A percentile compares a stretch with the other conserved stretches of the same genome.
Conservation (phyloP, 2,329 filamentous ascomycete genomes). For the Monilinia aucupariae region DNA sequence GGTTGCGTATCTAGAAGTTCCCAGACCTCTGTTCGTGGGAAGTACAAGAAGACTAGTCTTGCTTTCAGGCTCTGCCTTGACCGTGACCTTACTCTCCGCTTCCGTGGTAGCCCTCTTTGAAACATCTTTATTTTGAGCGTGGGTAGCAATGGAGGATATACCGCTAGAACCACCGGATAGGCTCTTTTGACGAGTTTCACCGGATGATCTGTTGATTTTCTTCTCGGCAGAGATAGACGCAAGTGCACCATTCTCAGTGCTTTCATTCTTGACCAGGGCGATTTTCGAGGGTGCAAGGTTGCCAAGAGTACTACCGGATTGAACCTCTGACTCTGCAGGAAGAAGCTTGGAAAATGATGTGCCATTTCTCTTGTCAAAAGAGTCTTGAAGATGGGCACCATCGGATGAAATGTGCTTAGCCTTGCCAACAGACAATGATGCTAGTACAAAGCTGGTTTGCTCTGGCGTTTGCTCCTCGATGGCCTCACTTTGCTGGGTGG, state of each 20-base stretch:
- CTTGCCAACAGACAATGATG: not conserved
- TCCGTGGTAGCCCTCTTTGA: not conserved
- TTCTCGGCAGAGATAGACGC: not conserved
- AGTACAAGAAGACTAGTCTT: not conserved
- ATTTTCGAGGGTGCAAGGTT: not conserved
- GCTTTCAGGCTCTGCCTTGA: not conserved
- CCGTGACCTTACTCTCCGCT: not conserved
- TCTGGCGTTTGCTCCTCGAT: not conserved
- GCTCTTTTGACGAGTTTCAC: not conserved
- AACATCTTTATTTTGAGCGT: not conserved
- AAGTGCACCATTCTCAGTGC: not conserved
- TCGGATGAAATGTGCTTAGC: not conserved
- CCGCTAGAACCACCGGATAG: not conserved
- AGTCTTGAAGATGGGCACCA: not conserved
- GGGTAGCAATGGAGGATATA: not conserved
- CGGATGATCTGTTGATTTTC: not conserved
- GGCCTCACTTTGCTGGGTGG: not conserved
- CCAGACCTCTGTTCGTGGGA: not conserved
- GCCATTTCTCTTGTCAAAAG: not conserved
- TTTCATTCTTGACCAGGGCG: not conserved
- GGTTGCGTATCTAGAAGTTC: not conserved
- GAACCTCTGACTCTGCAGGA: not conserved
- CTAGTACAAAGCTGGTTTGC: not conserved
- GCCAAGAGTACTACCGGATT: not conserved
- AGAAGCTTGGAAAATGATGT: not conserved